These are phyloP conservation scores for Tetrahymena borealis DNA, from an alignment of 73 alveolate species.

Conservation along the genomic window DNA sequence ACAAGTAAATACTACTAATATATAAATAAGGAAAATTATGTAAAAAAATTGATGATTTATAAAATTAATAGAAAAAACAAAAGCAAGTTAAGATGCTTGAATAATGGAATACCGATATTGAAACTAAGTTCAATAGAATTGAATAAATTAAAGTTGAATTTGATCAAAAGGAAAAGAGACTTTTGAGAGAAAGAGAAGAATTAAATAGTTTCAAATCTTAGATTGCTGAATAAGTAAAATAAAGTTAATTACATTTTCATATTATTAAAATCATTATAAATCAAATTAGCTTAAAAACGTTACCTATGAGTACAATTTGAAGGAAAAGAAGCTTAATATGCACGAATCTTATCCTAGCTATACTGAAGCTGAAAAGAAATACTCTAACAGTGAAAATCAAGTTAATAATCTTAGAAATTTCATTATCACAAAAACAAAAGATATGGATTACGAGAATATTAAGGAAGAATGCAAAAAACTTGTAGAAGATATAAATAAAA, in stretches of 20 bases:
- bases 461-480: constrained; percentile 62
- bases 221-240: constrained; percentile 20
- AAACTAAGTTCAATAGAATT: constrained; percentile 58
- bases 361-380: constrained; percentile 65
- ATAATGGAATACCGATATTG: constrained; percentile 63
- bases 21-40: neutral
- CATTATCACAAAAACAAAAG: constrained; percentile 81
- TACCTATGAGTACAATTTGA: constrained; percentile 45
- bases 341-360: constrained; percentile 42
- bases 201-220: constrained; percentile 40
- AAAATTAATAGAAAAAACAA: constrained; percentile 7
- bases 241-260: neutral
- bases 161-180: constrained; percentile 55
- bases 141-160: constrained; percentile 55
- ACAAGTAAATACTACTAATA: constrained; percentile 25
- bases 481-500: constrained; percentile 53
- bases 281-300: constrained; percentile 48
- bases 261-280: constrained; percentile 15
- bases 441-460: constrained; percentile 57
- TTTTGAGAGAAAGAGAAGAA: constrained; percentile 37
- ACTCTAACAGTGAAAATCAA: constrained; percentile 53
- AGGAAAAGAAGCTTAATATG: constrained; percentile 34
- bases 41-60: neutral
- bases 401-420: constrained; percentile 58
- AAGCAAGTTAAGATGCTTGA: constrained; percentile 44